Base-by-base conservation (phyloP, 306 rosid species). In the Cotoneaster glaucophyllus region DNA sequence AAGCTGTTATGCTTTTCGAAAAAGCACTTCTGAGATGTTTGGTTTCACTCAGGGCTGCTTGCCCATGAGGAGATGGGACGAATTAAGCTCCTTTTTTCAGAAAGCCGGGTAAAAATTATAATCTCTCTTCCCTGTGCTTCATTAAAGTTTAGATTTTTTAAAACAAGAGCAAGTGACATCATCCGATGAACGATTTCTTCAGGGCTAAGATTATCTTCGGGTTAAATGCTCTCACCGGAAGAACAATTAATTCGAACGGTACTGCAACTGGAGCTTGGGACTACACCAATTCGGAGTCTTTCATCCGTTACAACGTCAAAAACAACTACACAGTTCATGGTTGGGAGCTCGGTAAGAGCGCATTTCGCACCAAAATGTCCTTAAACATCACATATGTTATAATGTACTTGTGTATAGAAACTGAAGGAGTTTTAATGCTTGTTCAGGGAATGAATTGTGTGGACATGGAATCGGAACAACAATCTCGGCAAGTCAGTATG, bases 281-380 rank as follows among this genome's bases (percentile, higher is more conserved):
- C 82, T 76, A 37, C 73, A 48, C 88, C 11, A 95, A 95, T 76
- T 86, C 98, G 25, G 91, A 89, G 74, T 90, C 97, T 69, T 73
- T 95, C 26, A 88, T 95, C 21, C 91, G 84, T 15, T 95, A 95
- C 81, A 92, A 91, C 4, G 97, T 87, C 15, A 52, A 69, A 67
- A 92, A 88, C 80, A 89, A 90, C 79, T 87, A 85, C 83, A 78
- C 76, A 22, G 88, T 95, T 77, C 86, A 85, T 81, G 98, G 93
- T 79, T 95, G 99, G 99, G 99, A 95, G 87, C 86, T 95, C 3
- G 99, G 99, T 95, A 79, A 81, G 91, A 82, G 21, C 24, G 21
- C 8, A 28, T 37, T 17, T 29, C 31, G 21, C 31, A 17, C 73
- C 28, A 4, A 6, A 4, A 15, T 12, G 67, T 63, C 18, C 2